Base-by-base conservation (phyloP, 106 monocot species). In the Chionographis japonica region DNA sequence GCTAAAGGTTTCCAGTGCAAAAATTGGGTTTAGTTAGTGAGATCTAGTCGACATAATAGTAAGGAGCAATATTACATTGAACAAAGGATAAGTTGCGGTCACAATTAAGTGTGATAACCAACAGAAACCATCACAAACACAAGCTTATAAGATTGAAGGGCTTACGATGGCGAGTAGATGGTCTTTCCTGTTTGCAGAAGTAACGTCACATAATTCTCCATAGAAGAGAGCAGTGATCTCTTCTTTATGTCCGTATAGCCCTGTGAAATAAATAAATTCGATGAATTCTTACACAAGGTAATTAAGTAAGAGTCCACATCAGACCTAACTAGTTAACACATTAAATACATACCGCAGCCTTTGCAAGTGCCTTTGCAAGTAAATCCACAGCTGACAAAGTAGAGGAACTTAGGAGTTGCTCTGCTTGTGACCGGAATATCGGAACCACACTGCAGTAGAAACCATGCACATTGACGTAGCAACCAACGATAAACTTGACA, bases 291-390 rank as follows among this genome's bases (percentile, higher is more conserved):
- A 20, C 27, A 8, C 8, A 42, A 43, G 11, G 6, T 54, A 0
- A 42, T 16, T 27, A 19, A 12, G n/a, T 53, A 11, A 50, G 50
- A n/a, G 41, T 15, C 37, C 12, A 4, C 11, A 42, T 4, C 7
- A 49, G 12, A 27, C 56, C 3, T 51, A 60, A 15, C 12, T 15
- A 49, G 27, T 56, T 15, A 56, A 40, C 58, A 6, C 2, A 69
- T 27, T 19, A 40, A 39, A 4, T 52, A 71, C 88, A 79, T 80
- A 95, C 97, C 4, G 85, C 87, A 58, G 89, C 82, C 80, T 98
- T 98, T 41, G 97, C 97, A 77, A 98, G 89, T 61, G 97, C 97
- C 78, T 98, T 98, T 66, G 97, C 97, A 27, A 98, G 89, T 27
- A 92, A 78, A 66, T 98, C 97, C 18, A 93, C 84, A 43, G 87